Evolutionary conservation across 2,329 filamentous ascomycete genomes (phyloP), one percentile per base, ranked within the genome.

Genomic region (Cryoendolithus antarcticus): DNA sequence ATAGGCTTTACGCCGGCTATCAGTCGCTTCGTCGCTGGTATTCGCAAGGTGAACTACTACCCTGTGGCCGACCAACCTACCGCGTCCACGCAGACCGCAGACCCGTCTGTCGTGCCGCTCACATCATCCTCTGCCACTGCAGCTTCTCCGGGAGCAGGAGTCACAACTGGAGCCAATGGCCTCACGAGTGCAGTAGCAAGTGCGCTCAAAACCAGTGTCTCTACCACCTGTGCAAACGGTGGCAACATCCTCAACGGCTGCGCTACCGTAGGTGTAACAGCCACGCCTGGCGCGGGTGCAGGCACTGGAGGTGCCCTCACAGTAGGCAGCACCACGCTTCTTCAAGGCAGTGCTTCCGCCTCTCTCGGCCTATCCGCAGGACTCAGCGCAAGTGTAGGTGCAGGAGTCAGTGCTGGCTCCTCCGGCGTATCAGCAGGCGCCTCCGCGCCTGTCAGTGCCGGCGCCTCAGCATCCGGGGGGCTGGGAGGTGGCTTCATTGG

Each of bases 1-100:
- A 41, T 48, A 32, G 42, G 38, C 30, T 46, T 50, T 30, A 13
- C 37, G 2, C 12, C 36, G 11, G n/a, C 15, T 2, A 34, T 34
- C 3, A 31, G 38, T 6, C 40, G 35, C 3, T 40, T 40, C 12
- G 40, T 51, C 7, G 37, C 40, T 5, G 48, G 47, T 4, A 47
- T 49, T 9, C 38, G 49, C 31, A 32, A 47, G 7, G 41, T 48
- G 10, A 52, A 50, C 35, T 52, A 49, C 12, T 29, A 44, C 3
- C 19, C 19, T 21, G 19, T 21, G 19, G 19, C 19, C 19, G 6
- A 21, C 19, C 19, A 21, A 21, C 19, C 19, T 21, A 21, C 19
- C 19, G 19, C 19, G 19, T 21, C 19, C 19, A 21, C 19, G 19
- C 19, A 21, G 19, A 21, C 19, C 19, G 19, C 19, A 4, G 19